These are phyloP conservation scores for Phanerodontia chrysosporium DNA, from an alignment of 768 basidiomycete genomes.

Conservation along the genomic window DNA sequence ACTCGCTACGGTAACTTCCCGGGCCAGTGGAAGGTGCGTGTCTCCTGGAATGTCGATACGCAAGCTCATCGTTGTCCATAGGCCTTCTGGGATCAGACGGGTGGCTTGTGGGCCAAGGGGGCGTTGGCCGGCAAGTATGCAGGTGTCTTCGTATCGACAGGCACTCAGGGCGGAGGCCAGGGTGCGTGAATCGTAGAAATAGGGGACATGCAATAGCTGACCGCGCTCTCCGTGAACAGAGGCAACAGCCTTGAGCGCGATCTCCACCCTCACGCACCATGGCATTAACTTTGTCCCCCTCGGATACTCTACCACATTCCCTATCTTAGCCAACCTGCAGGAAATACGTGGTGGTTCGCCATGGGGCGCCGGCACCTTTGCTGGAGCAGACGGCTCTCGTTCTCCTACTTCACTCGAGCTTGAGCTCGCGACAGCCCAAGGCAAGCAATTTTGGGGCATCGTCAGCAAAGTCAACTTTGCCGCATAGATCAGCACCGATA, in stretches of 20 bases:
- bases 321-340: constrained; percentile 34
- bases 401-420: constrained; percentile 25
- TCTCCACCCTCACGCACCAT: constrained; percentile 52
- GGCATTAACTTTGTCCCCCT: constrained; percentile 50
- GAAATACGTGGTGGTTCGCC: constrained; percentile 57
- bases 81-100: constrained; percentile 72
- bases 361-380: constrained; percentile 74
- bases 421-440: constrained; percentile 8
- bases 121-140: constrained; percentile 74
- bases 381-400: constrained; percentile 52
- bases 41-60: not conserved
- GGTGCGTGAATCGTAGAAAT: constrained; percentile 19
- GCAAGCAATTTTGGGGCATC: constrained; percentile 11
- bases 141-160: constrained; percentile 70
- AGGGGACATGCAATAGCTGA: too few relatives aligned
- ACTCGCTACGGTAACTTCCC: constrained; percentile 81
- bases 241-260: constrained; percentile 30
- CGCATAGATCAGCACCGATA: not conserved
- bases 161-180: constrained; percentile 77
- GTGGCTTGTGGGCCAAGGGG: constrained; percentile 57
- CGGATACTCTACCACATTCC: constrained; percentile 42
- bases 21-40: constrained; percentile 68
- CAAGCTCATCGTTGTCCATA: constrained; percentile 19
- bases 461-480: constrained; percentile 11
- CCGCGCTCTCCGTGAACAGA: constrained; percentile 22